Base-by-base conservation (phyloP, 1,284 basidiomycete genomes). In the Wallemia ichthyophaga region DNA sequence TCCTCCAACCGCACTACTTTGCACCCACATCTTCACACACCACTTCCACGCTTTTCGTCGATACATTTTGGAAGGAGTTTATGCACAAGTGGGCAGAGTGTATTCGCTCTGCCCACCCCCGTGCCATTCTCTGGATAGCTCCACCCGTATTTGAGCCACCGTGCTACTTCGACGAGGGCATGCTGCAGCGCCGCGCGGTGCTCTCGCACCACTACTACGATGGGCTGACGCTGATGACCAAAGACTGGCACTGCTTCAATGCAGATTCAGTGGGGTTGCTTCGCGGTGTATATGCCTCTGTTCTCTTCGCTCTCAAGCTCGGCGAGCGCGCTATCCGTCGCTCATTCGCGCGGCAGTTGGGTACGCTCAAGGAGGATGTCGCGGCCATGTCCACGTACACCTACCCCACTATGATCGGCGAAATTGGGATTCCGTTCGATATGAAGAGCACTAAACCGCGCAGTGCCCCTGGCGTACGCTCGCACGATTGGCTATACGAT, bases 181-280 rank as follows among this genome's bases (percentile, higher is more conserved):
- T 21, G 5, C 72, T 91, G 17, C 71, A 74, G 54, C 80, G 81
- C 0, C 78, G 92, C 1, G 81, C 78, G 9, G 85, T 78, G 59
- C 82, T 84, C 62, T 82, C 85, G 0, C 76, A 80, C 0, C 92
- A 98, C 70, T 98, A 88, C 69, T 98, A 96, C 68, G 92, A 98
- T 66, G 92, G 92, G 1, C 73, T 95, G 55, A 76, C 75, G 13
- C 68, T 77, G 59, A 69, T 85, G 27, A 85, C 83, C 31, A 74
- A 83, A 27, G 85, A 89, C 64, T 92, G 86, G 89, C 84, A 89
- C 67, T 88, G 83, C 85, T 87, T 92, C 75, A 96, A 96, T 66
- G 66, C 79, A 68, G 70, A 80, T 73, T 64, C 71, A 72, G 61
- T 81, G 71, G 68, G 86, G 72, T 33, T 83, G 75, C 61, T 87